Conservation (phyloP, 179 eudicot genomes). For the Kewa caespitosa region DNA sequence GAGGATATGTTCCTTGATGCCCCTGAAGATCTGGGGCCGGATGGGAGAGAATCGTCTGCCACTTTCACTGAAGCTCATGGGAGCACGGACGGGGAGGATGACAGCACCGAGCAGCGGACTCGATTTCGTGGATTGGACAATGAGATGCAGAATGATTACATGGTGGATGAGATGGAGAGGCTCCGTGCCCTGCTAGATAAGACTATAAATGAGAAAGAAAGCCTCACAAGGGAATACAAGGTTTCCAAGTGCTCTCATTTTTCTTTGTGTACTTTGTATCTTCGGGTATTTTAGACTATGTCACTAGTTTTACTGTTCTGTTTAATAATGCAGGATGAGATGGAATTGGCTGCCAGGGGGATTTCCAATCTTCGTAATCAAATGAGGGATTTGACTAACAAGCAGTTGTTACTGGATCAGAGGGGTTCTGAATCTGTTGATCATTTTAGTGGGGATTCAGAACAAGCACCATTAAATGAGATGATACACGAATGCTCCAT, state of each 20-base stretch:
- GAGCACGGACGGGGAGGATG: constrained; percentile 43
- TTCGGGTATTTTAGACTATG: constrained; percentile 14
- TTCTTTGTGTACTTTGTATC: constrained; percentile 18
- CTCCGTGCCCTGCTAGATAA: constrained; percentile 55
- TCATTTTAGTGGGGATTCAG: constrained; percentile 33
- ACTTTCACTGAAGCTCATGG: constrained; percentile 47
- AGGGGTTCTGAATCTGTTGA: constrained; percentile 29
- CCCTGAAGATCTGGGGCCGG: constrained; percentile 76
- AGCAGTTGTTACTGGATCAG: constrained; percentile 35
- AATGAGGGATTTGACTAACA: constrained; percentile 47
- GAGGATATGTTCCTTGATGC: constrained; percentile 97
- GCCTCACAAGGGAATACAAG: constrained; percentile 56
- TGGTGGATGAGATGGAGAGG: constrained; percentile 62
- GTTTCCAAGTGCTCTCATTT: constrained; percentile 32
- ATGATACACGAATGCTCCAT: constrained; percentile 64
- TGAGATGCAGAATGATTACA: constrained; percentile 52
- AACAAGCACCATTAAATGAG: constrained; percentile 45
- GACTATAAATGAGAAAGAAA: constrained; percentile 60
- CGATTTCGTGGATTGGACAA: constrained; percentile 46
- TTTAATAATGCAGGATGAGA: constrained; percentile 65
- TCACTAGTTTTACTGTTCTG: constrained; percentile 7
- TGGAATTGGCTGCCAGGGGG: constrained; percentile 53
- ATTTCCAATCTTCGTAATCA: constrained; percentile 56
- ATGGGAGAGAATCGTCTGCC: constrained; percentile 45
- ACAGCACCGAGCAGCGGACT: constrained; percentile 32